These are phyloP conservation scores for Elongisporangium prolatum DNA, from an alignment of 352 stramenopile species.

Conservation along the genomic window DNA sequence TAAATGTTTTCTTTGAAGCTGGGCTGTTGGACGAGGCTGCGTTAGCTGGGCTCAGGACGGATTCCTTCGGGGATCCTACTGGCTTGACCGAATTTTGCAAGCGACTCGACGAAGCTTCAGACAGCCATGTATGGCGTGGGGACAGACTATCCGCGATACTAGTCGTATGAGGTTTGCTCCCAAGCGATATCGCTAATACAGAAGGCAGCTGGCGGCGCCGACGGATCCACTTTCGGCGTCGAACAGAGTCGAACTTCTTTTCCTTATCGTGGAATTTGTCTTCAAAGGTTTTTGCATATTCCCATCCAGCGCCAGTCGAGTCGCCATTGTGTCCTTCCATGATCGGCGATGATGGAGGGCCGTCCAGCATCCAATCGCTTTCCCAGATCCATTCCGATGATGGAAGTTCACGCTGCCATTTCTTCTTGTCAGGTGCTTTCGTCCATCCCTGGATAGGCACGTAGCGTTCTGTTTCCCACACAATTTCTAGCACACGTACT, in stretches of 20 bases:
- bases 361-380: constrained; percentile 62
- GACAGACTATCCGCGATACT: too few relatives aligned
- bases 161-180: not conserved
- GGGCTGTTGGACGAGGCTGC: too few relatives aligned
- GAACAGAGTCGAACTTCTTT: constrained; percentile 69
- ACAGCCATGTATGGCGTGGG: too few relatives aligned
- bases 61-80: too few relatives aligned
- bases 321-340: constrained; percentile 22
- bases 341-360: constrained; percentile 6
- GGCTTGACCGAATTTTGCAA: too few relatives aligned
- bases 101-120: too few relatives aligned
- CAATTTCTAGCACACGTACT: constrained; percentile 56
- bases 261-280: constrained; percentile 72
- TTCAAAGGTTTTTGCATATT: constrained; percentile 69
- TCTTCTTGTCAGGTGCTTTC: constrained; percentile 41
- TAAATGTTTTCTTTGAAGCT: constrained; percentile 5
- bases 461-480: constrained; percentile 72
- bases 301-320: constrained; percentile 24
- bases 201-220: constrained; percentile 47
- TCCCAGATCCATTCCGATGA: constrained; percentile 83
- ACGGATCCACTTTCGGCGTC: constrained; percentile 61
- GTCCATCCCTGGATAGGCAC: constrained; percentile 71
- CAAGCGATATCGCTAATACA: constrained; percentile 25
- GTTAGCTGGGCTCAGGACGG: too few relatives aligned
- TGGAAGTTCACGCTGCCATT: constrained; percentile 43